Conservation (phyloP, 257 asterid species). For the Coffea canephora region DNA sequence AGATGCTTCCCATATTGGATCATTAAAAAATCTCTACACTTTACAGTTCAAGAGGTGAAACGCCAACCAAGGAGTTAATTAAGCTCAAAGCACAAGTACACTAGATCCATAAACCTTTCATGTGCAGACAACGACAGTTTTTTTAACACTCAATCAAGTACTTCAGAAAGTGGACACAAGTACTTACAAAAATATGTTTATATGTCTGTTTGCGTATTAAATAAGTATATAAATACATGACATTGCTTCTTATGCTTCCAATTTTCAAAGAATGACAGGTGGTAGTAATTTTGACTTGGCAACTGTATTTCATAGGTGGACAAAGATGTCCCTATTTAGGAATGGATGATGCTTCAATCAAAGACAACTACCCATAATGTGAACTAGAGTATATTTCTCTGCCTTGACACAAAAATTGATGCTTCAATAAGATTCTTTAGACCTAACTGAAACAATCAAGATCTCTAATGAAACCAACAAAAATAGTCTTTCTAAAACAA, state of each 20-base stretch:
- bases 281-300: neutral
- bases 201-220: neutral
- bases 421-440: neutral
- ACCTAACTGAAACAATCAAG: neutral
- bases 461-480: neutral
- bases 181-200: neutral
- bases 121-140: neutral
- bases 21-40: neutral
- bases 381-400: neutral
- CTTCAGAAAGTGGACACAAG: neutral
- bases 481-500: neutral
- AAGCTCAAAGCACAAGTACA: neutral
- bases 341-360: neutral
- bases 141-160: neutral
- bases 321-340: neutral
- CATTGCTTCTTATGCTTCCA: neutral
- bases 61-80: neutral
- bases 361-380: too few species aligned
- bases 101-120: neutral
- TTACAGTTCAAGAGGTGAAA: neutral
- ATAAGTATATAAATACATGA: neutral
- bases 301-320: slow-evolving; percentile 1
- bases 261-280: neutral
- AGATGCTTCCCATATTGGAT: neutral
- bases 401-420: neutral